Base-by-base conservation (phyloP, 495 filamentous ascomycete species). In the Aspergillus baeticus region DNA sequence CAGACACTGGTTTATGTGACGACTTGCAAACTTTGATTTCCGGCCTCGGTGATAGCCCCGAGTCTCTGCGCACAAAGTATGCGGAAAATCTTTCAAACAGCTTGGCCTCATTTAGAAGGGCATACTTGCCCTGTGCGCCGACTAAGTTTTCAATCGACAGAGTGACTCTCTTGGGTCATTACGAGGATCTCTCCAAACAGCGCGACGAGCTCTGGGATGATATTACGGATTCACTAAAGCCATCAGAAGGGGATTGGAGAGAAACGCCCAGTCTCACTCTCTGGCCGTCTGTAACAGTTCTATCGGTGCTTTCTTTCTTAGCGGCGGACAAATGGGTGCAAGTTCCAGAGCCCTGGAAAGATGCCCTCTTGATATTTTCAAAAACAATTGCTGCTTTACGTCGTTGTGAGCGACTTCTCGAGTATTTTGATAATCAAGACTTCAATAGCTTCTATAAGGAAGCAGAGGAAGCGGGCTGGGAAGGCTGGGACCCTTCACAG, bases 401-500 rank as follows among this genome's bases (percentile, higher is more conserved):
- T 10, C 44, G 51, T 20, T 49, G 35, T 29, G 37, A 51, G 7
- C 49, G 59, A 3, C 54, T 61, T 20, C 10, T 54, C 10, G 18
- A 4, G 21, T 53, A 44, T 31, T 61, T 38, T 10, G 54, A 57
- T 39, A 49, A 46, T 20, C 0, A 31, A 3, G 59, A 61, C 31
- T 20, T 57, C 10, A 51, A 45, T n/a, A 37, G 39, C n/a, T 61
- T 62, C 38, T 54, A 44, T 20, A 51, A 38, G 35, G 54, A 58
- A 47, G 36, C 50, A 10, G 49, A 62, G 22, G 36, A 26, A 15
- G 14, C 26, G 33, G n/a, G 44, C 10, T 29, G 42, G 10, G 42
- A 38, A 10, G 42, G 42, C 10, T 58, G 54, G 59, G 51, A 58
- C 5, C 8, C 54, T 1, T 1, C 8, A 20, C 13, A 37, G 1